Percentiles rank a stretch among this genome's conserved stretches.
Evolutionary conservation across 257 asterid species (phyloP).

Genomic region (Solanum medicagineum): DNA sequence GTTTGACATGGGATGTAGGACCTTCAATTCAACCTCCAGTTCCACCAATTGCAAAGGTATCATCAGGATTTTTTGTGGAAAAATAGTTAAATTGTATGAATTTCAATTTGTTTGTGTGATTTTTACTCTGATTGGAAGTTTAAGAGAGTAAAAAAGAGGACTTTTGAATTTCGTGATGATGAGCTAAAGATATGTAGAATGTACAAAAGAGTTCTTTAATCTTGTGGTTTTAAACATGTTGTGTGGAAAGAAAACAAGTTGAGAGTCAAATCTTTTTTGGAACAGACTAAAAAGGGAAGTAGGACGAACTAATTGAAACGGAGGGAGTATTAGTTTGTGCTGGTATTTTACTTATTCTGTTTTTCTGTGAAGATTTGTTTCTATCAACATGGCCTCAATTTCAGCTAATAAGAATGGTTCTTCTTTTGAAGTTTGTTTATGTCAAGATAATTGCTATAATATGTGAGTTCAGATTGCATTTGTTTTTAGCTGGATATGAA

Average conservation of each 20-base stretch:
- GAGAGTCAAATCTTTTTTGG: no score
- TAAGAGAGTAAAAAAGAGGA: no score
- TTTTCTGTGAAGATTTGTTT: neutral
- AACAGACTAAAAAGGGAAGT: no score
- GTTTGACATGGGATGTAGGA: slow-evolving; percentile 61
- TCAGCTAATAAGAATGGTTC: neutral
- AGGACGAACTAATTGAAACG: no score
- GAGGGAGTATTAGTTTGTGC: neutral
- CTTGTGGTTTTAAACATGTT: no score
- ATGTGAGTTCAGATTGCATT: neutral
- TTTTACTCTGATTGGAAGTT: no score
- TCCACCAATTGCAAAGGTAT: neutral
- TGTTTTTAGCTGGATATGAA: neutral
- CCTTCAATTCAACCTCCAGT: slow-evolving; percentile 32
- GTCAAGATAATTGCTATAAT: neutral
- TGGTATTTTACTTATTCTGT: neutral
- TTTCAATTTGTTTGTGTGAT: neutral
- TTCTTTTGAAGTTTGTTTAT: neutral
- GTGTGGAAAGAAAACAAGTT: no score
- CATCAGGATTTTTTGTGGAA: neutral
- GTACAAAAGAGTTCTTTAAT: no score
- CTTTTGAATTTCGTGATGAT: no score
- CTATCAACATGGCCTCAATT: neutral
- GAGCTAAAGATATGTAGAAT: no score
- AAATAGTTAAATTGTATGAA: neutral